Conservation (phyloP, 148 eudicot genomes). For the Persicaria tinctoria region DNA sequence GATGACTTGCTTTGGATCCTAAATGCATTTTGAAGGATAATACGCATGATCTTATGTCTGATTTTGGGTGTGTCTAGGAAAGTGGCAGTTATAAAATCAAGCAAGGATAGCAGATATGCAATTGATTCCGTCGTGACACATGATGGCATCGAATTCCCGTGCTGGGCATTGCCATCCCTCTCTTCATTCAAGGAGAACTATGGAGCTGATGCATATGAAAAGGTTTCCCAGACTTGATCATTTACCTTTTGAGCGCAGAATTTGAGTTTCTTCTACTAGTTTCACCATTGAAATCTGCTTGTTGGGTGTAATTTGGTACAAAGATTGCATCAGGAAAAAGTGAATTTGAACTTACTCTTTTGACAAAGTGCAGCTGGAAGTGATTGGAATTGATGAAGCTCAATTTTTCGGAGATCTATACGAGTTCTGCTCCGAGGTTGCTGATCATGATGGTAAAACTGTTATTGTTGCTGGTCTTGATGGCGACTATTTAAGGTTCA, state of each 20-base stretch:
- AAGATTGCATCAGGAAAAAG: background rate
- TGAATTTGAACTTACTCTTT: background rate
- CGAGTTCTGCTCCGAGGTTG: conserved; percentile 79
- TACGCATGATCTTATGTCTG: background rate
- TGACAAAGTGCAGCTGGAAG: conserved; percentile 48
- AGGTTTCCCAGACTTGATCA: conserved; percentile 29
- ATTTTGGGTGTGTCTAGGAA: conserved; percentile 28
- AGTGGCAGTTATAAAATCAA: conserved; percentile 84
- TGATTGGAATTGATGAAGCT: conserved; percentile 89
- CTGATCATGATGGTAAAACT: conserved; percentile 67
- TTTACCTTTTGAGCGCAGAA: background rate
- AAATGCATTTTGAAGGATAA: background rate
- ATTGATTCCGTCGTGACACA: conserved; percentile 82
- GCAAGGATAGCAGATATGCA: conserved; percentile 78
- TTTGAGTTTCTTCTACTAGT: too few relatives aligned
- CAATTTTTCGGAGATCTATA: conserved; percentile 80
- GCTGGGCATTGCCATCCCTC: conserved; percentile 71
- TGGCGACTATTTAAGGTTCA: conserved; percentile 85
- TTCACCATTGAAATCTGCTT: background rate
- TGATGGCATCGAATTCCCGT: conserved; percentile 78
- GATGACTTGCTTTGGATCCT: background rate
- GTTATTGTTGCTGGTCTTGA: conserved; percentile 80
- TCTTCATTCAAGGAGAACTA: conserved; percentile 44
- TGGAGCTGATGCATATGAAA: conserved; percentile 56
- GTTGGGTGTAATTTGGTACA: background rate